Percentiles rank a stretch among this genome's conserved stretches.
Evolutionary conservation across 352 stramenopile genomes (phyloP).

Genomic region (Phytopythium montanum): DNA sequence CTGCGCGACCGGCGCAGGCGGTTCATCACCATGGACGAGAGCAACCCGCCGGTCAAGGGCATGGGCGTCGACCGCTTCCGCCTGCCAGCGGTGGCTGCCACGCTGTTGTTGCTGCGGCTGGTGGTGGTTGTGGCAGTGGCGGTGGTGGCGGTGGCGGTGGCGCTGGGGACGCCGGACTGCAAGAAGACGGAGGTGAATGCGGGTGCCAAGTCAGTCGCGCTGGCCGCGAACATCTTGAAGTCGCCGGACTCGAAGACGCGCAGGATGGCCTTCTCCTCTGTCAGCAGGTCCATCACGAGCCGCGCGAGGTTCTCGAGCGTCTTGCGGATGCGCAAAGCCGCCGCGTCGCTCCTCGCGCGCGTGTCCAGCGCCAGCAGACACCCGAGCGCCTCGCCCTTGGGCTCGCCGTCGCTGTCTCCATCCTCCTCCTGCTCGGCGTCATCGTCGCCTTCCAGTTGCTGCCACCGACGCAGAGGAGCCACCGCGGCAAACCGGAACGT

Average conservation of each 20-base stretch:
- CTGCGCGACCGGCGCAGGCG: constrained; percentile 27
- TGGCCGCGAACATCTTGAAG: constrained; percentile 55
- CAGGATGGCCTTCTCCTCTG: constrained; percentile 52
- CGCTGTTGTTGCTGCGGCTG: not conserved
- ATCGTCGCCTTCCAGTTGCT: constrained; percentile 1
- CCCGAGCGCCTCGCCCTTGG: constrained; percentile 25
- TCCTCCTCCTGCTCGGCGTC: constrained; percentile 3
- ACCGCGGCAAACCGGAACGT: constrained; percentile 64
- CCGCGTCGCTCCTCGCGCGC: constrained; percentile 25
- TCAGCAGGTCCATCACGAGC: constrained; percentile 57
- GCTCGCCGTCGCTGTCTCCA: not conserved
- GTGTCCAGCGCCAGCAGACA: constrained; percentile 66
- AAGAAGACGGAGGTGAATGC: constrained; percentile 20
- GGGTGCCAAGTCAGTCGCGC: constrained; percentile 22
- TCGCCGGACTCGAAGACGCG: constrained; percentile 58
- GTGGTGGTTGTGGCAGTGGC: constrained; percentile 11
- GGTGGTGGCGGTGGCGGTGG: not conserved
- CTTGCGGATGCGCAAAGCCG: constrained; percentile 43
- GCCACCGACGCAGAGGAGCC: constrained; percentile 33
- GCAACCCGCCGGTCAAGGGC: constrained; percentile 7
- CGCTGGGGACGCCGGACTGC: constrained; percentile 26
- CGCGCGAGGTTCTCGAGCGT: constrained; percentile 58
- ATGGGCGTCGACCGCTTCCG: constrained; percentile 10
- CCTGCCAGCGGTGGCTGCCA: not conserved
- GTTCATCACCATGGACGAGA: constrained; percentile 19